Percentiles rank a stretch among this genome's conserved stretches.
phyloP scores from a whole-genome alignment of 2,329 filamentous ascomycete species.

The Westerdykella aurantiaca region DNA sequence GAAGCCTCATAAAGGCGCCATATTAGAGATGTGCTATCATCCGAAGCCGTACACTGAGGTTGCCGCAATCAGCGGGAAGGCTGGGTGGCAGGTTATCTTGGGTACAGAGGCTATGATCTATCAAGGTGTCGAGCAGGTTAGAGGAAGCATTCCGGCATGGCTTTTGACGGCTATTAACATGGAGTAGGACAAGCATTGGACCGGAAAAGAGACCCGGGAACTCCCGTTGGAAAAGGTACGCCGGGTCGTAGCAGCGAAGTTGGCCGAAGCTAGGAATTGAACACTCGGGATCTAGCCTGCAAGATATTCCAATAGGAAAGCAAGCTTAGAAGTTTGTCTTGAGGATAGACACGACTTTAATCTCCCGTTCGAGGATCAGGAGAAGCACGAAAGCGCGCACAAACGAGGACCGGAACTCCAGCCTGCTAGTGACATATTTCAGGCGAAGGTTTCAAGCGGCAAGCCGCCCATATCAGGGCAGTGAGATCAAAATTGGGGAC shows the following conservation, averaged over 20 bases:
- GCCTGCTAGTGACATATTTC: too few relatives aligned
- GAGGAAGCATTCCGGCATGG: conserved; percentile 11
- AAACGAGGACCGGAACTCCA: too few relatives aligned
- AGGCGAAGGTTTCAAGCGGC: too few relatives aligned
- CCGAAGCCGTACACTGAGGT: conserved; percentile 61
- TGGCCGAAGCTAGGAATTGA: conserved; percentile 23
- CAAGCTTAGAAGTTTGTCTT: too few relatives aligned
- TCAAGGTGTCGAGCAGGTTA: conserved; percentile 65
- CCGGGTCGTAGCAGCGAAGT: conserved; percentile 42
- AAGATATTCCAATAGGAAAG: too few relatives aligned
- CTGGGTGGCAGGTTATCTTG: conserved; percentile 67
- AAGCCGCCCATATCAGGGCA: too few relatives aligned
- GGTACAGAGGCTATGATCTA: conserved; percentile 74
- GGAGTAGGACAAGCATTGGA: conserved; percentile 51
- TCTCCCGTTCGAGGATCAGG: too few relatives aligned
- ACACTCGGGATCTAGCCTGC: conserved; percentile 61
- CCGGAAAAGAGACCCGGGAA: conserved; percentile 53
- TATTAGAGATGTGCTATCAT: conserved; percentile 82
- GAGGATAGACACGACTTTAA: too few relatives aligned
- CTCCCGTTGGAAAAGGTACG: conserved; percentile 58
- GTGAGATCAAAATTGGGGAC: too few relatives aligned
- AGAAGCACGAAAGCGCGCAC: too few relatives aligned
- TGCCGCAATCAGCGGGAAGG: conserved; percentile 53
- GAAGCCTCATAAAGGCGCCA: conserved; percentile 56
- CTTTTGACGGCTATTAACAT: neutral